Evolutionary conservation across 2,329 filamentous ascomycete genomes (phyloP), one percentile per base, ranked within the genome.

Genomic region (Neofusicoccum umdonicola): DNA sequence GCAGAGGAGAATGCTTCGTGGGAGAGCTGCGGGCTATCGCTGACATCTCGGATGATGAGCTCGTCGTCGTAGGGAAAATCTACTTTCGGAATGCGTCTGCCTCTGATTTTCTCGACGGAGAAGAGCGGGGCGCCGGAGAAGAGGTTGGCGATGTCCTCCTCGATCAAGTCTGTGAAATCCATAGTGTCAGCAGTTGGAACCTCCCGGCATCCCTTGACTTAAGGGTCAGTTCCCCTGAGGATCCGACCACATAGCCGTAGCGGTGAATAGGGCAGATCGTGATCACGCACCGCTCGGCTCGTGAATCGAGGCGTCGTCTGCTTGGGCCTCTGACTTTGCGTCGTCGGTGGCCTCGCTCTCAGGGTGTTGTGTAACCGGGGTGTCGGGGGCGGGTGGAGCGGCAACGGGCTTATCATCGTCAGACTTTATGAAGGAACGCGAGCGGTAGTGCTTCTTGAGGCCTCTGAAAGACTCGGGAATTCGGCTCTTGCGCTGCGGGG

Each of bases 121-220:
- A 89, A 91, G 73, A 90, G 88, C 67, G 89, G 89, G 48, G 89
- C 89, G n/a, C 89, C 89, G 31, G 88, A 90, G 80, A 91, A 92
- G 71, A 91, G 83, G 75, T 87, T 86, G 77, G 88, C 86, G 60
- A 91, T 79, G 68, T 90, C 87, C 45, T 81, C 78, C 51, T 86
- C 82, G 69, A 78, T 83, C 65, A 90, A 79, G 56, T 42, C 62
- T 64, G 83, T 15, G 22, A 37, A 15, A 44, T 62, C 39, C 51
- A 62, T 68, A 39, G 47, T 66, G 63, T 65, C 31, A 62, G 63
- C 56, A 19, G 48, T n/a, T 60, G 42, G 19, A 37, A 5, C 19
- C 22, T 22, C 37, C 35, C 27, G 15, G 27, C 17, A 35, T 8
- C 8, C 35, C 19, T 37, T 19, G 41, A 19, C 52, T 61, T 50